Percentiles rank a stretch among this genome's conserved stretches.
These are phyloP conservation scores for Aspergillus calidoustus DNA, from an alignment of 2,329 filamentous ascomycete species.

Conservation along the genomic window DNA sequence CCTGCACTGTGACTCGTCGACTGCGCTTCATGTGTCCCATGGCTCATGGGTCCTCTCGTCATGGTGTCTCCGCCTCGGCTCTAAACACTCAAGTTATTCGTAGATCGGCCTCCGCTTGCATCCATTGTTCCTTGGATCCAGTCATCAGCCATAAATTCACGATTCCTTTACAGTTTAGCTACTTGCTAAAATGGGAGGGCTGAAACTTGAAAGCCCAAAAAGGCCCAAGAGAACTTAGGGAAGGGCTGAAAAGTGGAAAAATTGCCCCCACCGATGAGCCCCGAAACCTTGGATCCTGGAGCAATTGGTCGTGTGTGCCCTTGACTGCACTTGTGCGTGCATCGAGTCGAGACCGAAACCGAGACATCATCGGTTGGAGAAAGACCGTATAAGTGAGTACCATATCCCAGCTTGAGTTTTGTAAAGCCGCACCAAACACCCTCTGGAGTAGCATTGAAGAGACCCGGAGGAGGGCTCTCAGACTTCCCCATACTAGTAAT, in stretches of 20 bases:
- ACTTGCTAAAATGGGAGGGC: constrained; percentile 4
- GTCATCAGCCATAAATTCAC: constrained; percentile 5
- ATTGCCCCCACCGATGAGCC: constrained; percentile 20
- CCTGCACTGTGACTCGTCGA: constrained; percentile 38
- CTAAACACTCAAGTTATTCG: constrained; percentile 23
- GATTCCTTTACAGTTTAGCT: neutral
- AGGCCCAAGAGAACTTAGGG: neutral
- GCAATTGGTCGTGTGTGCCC: constrained; percentile 12
- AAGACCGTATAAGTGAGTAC: neutral
- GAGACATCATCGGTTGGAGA: neutral
- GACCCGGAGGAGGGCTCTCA: neutral
- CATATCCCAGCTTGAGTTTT: neutral
- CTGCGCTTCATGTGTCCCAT: constrained; percentile 26
- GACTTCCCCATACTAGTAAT: neutral
- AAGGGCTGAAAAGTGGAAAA: constrained; percentile 13
- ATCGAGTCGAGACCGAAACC: neutral
- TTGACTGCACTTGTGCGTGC: constrained; percentile 6
- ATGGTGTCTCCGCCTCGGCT: constrained; percentile 26
- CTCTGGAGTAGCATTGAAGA: neutral
- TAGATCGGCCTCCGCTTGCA: constrained; percentile 30
- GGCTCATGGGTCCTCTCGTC: constrained; percentile 30
- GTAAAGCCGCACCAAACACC: neutral
- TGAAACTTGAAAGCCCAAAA: constrained; percentile 1
- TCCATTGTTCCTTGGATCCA: constrained; percentile 24
- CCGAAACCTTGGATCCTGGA: constrained; percentile 23